These are phyloP conservation scores for Piper longum DNA, from an alignment of 164 flowering plant genomes.

Conservation along the genomic window DNA sequence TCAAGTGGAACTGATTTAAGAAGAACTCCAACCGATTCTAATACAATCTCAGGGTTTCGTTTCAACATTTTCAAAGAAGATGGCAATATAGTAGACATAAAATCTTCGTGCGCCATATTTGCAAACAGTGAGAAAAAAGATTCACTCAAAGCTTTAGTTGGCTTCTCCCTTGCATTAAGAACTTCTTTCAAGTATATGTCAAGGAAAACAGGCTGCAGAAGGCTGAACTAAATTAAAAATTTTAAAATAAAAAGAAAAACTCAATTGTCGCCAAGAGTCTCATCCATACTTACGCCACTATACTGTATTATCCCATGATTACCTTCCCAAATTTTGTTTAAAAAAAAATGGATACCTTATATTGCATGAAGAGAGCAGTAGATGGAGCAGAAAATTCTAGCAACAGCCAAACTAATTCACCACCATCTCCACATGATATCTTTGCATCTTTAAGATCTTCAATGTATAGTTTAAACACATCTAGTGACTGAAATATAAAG, in stretches of 20 bases:
- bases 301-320: too few relatives aligned
- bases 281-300: too few relatives aligned
- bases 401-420: constrained; percentile 43
- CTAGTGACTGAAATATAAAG: constrained; percentile 36
- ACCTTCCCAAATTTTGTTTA: too few relatives aligned
- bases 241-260: not conserved
- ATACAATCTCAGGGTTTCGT: constrained; percentile 91
- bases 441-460: constrained; percentile 53
- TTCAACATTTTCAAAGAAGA: constrained; percentile 81
- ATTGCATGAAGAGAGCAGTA: constrained; percentile 33
- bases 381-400: constrained; percentile 40
- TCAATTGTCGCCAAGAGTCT: not conserved
- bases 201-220: constrained; percentile 67
- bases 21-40: constrained; percentile 74
- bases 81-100: constrained; percentile 55
- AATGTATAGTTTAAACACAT: constrained; percentile 41
- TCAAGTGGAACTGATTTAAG: constrained; percentile 60
- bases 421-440: constrained; percentile 58
- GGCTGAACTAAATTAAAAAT: constrained; percentile 5
- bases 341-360: constrained; percentile 41
- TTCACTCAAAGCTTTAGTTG: constrained; percentile 53
- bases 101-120: constrained; percentile 69
- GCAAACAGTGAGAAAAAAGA: constrained; percentile 61
- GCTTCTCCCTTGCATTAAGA: constrained; percentile 76
- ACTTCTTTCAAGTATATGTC: constrained; percentile 70